A percentile compares a stretch with the other conserved stretches of the same genome.
These are phyloP conservation scores for Striga hermonthica DNA, from an alignment of 305 asterid species.

Conservation along the genomic window DNA sequence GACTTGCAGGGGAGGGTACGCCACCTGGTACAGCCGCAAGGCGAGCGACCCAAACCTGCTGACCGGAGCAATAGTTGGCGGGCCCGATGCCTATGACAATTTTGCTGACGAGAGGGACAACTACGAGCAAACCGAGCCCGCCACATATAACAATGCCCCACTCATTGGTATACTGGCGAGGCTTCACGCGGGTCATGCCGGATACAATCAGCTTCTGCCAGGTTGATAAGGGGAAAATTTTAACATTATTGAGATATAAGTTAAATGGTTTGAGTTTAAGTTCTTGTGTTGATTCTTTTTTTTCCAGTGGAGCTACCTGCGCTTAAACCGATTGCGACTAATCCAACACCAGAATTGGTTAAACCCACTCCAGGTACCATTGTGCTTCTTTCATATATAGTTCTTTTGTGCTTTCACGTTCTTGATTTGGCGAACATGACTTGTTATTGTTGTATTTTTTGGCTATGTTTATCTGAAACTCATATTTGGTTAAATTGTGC, in stretches of 20 bases:
- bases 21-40: constrained; percentile 82
- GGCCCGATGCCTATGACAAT: constrained; percentile 96
- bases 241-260: too few relatives aligned
- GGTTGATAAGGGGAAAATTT: constrained; percentile 34
- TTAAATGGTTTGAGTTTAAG: too few relatives aligned
- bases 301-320: constrained; percentile 55
- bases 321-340: constrained; percentile 43
- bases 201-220: constrained; percentile 86
- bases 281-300: not conserved
- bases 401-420: too few relatives aligned
- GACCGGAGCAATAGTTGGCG: constrained; percentile 91
- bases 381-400: too few relatives aligned
- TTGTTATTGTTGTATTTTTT: too few relatives aligned
- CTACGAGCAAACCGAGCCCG: constrained; percentile 96
- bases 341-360: constrained; percentile 40
- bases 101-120: constrained; percentile 93
- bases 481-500: constrained; percentile 19
- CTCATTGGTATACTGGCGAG: constrained; percentile 80
- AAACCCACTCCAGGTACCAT: constrained; percentile 51
- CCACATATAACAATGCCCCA: constrained; percentile 96
- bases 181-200: constrained; percentile 65
- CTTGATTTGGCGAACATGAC: too few relatives aligned
- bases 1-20: constrained; percentile 93
- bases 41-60: constrained; percentile 84
- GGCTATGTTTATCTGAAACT: too few relatives aligned